Evolutionary conservation across 2,329 filamentous ascomycete species (phyloP), one percentile per base, ranked within the genome.

Genomic region (Elsinoe perseae): DNA sequence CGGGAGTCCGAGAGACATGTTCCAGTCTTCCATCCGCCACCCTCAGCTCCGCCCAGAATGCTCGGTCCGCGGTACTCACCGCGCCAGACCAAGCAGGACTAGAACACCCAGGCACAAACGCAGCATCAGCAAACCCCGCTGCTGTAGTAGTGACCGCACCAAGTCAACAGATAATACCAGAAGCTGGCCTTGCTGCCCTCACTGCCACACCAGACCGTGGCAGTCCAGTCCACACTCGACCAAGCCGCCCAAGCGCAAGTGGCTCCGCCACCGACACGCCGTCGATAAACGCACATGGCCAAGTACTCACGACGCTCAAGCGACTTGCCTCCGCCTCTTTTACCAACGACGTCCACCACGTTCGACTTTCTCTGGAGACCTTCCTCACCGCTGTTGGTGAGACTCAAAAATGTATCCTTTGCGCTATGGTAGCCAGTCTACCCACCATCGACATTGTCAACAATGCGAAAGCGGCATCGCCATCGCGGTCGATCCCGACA

Each of bases 331-430:
- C 28, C 25, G 48, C 18, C 20, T 38, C 30, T n/a, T 28, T 23
- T 20, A 28, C 28, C 14, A 28, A 52, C 48, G 30, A 36, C 28
- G 7, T 16, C 28, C 44, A 50, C 44, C 30, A 38, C 32, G 18
- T 32, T 14, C 28, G 30, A 34, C n/a, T 25, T n/a, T 36, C 48
- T 18, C 48, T 52, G n/a, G 48, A 52, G 48, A 38, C 28, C n/a
- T 52, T 21, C 30, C 48, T 52, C 48, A 52, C 16, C 25, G 16
- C 25, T 3, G 21, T 52, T 20, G 48, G 48, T 16, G 48, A 52
- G 48, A 36, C 38, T n/a, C 48, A 38, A 14, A 20, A 18, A 16
- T 52, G 48, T 20, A 28, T 52, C 27, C 48, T 52, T 25, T 52
- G 48, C 48, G 16, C 48, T 2, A 28, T 52, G 18, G 10, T 52